Evolutionary conservation across 1,284 basidiomycete genomes (phyloP), one percentile per base, ranked within the genome.

Genomic region (Psilocybe mexicana): DNA sequence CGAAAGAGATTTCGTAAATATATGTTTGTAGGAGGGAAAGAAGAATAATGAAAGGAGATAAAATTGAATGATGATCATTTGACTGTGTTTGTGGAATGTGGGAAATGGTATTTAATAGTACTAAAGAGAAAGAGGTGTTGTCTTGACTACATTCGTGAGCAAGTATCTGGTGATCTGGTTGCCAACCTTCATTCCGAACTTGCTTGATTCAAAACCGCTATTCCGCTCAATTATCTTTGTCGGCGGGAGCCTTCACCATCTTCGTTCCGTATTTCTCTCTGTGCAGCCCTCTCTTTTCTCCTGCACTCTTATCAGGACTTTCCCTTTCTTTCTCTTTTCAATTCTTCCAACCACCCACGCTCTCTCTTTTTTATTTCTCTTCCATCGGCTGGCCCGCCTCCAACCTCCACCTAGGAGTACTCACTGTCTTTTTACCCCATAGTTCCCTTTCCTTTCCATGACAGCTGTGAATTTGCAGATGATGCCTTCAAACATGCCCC

Each of bases 401-500:
- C 44, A 35, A 23, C 43, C 42, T 44, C 60, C 55, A 28, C 52
- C 56, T 50, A 63, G 60, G 61, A 66, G 55, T 55, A 3, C 52
- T 62, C 68, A 72, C 69, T 55, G 54, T 69, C 67, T 62, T 70
- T 69, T 69, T 47, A 62, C 54, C 62, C 43, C 59, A 58, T 62
- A 59, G 52, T 57, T 63, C 64, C 49, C 61, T 65, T 64, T 67
- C 61, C 8, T 8, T 33, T 59, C 54, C 63, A 88, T 89, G 87
- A 81, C 87, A 72, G 82, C 87, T 69, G 82, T 88, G 72, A 88
- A 87, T 74, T 79, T 88, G 64, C 87, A 89, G 71, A 78, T 85
- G 73, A 85, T 88, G 79, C 77, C 84, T 62, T 74, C 81, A 61
- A 81, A 76, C 72, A 76, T 85, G 67, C 80, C 86, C 62, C 82